These are phyloP conservation scores for Ambrosia artemisiifolia DNA, from an alignment of 129 eudicot genomes.

Conservation along the genomic window DNA sequence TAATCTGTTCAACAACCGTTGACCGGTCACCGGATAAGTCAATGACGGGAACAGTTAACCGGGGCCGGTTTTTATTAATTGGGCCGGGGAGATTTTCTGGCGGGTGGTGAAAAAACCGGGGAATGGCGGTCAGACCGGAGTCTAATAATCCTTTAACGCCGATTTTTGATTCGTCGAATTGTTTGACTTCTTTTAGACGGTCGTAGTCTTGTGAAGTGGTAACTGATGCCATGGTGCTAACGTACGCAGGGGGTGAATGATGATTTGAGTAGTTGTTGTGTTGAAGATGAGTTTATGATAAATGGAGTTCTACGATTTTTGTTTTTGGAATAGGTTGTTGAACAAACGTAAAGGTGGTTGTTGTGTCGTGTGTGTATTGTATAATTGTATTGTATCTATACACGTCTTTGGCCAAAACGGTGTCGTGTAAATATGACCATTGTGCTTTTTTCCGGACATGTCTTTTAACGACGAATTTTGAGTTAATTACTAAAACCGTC, in stretches of 20 bases:
- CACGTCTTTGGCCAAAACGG: too few relatives aligned
- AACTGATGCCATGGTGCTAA: slow-evolving; percentile 9
- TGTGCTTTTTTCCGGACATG: too few relatives aligned
- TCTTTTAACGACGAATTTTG: too few relatives aligned
- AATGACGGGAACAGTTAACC: slow-evolving; percentile 33
- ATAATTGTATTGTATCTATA: too few relatives aligned
- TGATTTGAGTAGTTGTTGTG: too few relatives aligned
- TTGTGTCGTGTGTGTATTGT: too few relatives aligned
- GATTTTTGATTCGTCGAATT: slow-evolving; percentile 61
- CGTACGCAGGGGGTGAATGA: neutral
- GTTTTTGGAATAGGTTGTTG: too few relatives aligned
- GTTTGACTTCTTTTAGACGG: slow-evolving; percentile 41
- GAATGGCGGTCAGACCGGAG: slow-evolving; percentile 56
- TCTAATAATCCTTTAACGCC: slow-evolving; percentile 68
- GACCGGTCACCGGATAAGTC: slow-evolving; percentile 45
- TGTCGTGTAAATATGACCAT: too few relatives aligned
- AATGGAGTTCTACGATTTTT: too few relatives aligned
- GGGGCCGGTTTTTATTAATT: slow-evolving; percentile 7
- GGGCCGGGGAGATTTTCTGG: slow-evolving; percentile 38
- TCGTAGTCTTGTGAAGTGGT: slow-evolving; percentile 30
- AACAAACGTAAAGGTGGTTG: too few relatives aligned
- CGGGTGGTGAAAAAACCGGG: slow-evolving; percentile 61
- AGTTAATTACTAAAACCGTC: too few relatives aligned
- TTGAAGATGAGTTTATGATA: too few relatives aligned
- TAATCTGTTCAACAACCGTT: slow-evolving; percentile 32